phyloP scores from a whole-genome alignment of 2,329 filamentous ascomycete species.

The Rhinocladiella mackenziei region DNA sequence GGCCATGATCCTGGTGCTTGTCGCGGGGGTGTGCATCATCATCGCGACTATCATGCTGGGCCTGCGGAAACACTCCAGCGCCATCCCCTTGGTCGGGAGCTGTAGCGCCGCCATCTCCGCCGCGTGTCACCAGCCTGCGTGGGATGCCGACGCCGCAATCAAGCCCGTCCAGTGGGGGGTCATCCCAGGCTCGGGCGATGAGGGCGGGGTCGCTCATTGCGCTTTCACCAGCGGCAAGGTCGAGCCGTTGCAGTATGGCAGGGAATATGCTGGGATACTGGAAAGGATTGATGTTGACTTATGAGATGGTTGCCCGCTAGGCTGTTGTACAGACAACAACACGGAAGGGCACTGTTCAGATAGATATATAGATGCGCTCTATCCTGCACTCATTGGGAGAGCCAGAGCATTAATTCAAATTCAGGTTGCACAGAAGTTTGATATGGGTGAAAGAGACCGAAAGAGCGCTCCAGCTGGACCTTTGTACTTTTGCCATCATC shows the following conservation, averaged over 20 bases:
- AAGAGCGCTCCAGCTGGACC: too few relatives aligned
- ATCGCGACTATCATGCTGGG: conserved; percentile 20
- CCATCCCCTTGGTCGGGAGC: conserved; percentile 33
- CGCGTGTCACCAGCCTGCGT: conserved; percentile 32
- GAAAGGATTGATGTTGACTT: background rate
- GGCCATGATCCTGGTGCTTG: conserved; percentile 24
- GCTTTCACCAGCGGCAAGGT: conserved; percentile 29
- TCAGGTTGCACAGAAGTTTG: too few relatives aligned
- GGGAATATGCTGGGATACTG: conserved; percentile 19
- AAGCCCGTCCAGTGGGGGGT: conserved; percentile 31
- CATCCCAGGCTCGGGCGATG: conserved; percentile 10
- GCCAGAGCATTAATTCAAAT: too few relatives aligned
- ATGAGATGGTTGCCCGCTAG: too few relatives aligned
- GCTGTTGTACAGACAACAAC: too few relatives aligned
- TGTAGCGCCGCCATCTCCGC: conserved; percentile 36
- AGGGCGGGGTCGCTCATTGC: conserved; percentile 26
- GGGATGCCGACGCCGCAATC: conserved; percentile 24
- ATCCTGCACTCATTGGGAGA: too few relatives aligned
- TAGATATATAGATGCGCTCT: too few relatives aligned
- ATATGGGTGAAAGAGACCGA: too few relatives aligned
- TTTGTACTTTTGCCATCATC: too few relatives aligned
- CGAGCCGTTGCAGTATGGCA: conserved; percentile 14
- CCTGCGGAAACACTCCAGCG: conserved; percentile 19
- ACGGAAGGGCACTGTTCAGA: too few relatives aligned
- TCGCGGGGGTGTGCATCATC: conserved; percentile 18